phyloP scores from a whole-genome alignment of 2,329 filamentous ascomycete species.

The Didymella pinodella region DNA sequence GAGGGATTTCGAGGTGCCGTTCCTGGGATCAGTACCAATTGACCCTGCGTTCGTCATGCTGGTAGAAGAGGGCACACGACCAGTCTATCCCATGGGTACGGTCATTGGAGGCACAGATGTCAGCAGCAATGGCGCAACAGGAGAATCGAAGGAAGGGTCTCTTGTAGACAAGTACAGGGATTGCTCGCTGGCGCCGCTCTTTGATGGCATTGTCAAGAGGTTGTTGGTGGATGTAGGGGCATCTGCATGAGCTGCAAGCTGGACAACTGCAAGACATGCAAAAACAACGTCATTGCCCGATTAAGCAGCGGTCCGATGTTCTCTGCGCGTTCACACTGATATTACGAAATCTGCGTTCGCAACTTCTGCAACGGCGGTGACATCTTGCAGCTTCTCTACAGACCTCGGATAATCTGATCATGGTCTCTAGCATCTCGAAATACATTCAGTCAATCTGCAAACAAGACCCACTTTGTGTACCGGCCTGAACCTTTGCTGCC shows the following conservation, averaged over 20 bases:
- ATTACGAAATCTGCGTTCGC: no score
- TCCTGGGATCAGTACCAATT: slow-evolving; percentile 87
- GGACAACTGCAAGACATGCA: neutral
- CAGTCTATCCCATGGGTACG: slow-evolving; percentile 74
- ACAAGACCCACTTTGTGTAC: no score
- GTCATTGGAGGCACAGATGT: slow-evolving; percentile 45
- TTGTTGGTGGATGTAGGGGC: slow-evolving; percentile 50
- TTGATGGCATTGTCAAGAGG: slow-evolving; percentile 68
- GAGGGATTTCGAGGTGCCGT: slow-evolving; percentile 80
- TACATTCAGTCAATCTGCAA: no score
- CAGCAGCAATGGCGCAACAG: slow-evolving; percentile 33
- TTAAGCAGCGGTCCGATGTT: neutral
- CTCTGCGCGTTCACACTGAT: no score
- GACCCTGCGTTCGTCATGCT: slow-evolving; percentile 90
- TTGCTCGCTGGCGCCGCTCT: slow-evolving; percentile 75
- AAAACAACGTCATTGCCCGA: neutral
- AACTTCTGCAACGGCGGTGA: no score
- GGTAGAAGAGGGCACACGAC: slow-evolving; percentile 76
- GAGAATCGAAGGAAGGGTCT: slow-evolving; percentile 42
- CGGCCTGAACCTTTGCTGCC: no score
- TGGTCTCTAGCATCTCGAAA: no score
- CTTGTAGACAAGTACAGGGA: slow-evolving; percentile 76
- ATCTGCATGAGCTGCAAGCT: slow-evolving; percentile 12
- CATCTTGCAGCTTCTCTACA: no score
- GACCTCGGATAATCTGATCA: no score